phyloP scores from a whole-genome alignment of 495 filamentous ascomycete species.

The Penicillium malachiteum region DNA sequence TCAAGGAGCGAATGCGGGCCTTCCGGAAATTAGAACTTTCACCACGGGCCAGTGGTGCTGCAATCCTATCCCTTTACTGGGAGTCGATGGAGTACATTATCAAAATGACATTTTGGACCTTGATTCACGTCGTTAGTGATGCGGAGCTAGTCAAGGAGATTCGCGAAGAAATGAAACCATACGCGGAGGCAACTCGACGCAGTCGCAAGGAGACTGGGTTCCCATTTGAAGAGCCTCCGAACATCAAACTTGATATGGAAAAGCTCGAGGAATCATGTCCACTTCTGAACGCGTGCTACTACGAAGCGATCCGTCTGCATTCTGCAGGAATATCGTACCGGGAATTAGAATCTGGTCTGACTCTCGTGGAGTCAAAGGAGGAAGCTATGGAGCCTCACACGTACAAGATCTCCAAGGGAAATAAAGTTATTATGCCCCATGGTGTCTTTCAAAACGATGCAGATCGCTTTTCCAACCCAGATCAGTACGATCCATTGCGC shows the following conservation, averaged over 20 bases:
- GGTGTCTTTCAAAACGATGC: slow-evolving; percentile 51
- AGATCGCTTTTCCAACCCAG: slow-evolving; percentile 46
- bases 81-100: slow-evolving; percentile 52
- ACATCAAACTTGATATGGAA: slow-evolving; percentile 46
- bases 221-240: slow-evolving; percentile 50
- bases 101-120: slow-evolving; percentile 55
- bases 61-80: slow-evolving; percentile 50
- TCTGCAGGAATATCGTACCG: slow-evolving; percentile 47
- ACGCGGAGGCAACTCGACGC: slow-evolving; percentile 42
- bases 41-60: slow-evolving; percentile 31
- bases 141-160: slow-evolving; percentile 46
- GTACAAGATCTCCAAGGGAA: slow-evolving; percentile 49
- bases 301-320: slow-evolving; percentile 55
- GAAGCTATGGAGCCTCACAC: slow-evolving; percentile 38
- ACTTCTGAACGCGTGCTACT: slow-evolving; percentile 52
- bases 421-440: slow-evolving; percentile 49
- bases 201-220: slow-evolving; percentile 50
- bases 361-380: slow-evolving; percentile 41
- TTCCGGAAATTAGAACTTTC: slow-evolving; percentile 37
- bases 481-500: slow-evolving; percentile 51
- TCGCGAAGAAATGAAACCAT: slow-evolving; percentile 51
- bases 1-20: slow-evolving; percentile 42
- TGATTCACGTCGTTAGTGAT: slow-evolving; percentile 52
- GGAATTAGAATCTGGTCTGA: slow-evolving; percentile 42
- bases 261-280: slow-evolving; percentile 48